Conservation (phyloP, 768 basidiomycete species). For the Calocybe gangraenosa region DNA sequence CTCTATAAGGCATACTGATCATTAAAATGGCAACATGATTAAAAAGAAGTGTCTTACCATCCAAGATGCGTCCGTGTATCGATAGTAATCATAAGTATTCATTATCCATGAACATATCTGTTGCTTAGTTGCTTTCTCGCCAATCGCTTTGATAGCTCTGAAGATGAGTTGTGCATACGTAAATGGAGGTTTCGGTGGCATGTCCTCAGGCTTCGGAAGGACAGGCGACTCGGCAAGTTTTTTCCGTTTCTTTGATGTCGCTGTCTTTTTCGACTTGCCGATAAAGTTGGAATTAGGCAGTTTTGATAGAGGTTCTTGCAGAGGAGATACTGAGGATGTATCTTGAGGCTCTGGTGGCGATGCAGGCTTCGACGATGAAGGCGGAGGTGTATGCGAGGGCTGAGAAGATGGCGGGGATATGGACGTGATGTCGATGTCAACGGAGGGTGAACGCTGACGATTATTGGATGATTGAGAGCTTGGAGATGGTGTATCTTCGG, state of each 20-base stretch:
- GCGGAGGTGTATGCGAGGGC: conserved; percentile 72
- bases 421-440: conserved; percentile 80
- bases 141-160: conserved; percentile 77
- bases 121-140: conserved; percentile 84
- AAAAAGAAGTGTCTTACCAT: conserved; percentile 49
- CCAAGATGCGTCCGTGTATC: conserved; percentile 85
- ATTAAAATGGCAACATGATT: background rate
- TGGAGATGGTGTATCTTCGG: conserved; percentile 78
- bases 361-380: conserved; percentile 37
- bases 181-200: conserved; percentile 83
- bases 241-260: conserved; percentile 69
- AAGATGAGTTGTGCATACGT: conserved; percentile 93
- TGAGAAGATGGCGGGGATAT: conserved; percentile 80
- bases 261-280: conserved; percentile 38
- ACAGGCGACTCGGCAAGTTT: conserved; percentile 37
- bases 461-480: conserved; percentile 71
- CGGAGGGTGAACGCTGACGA: conserved; percentile 70
- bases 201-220: conserved; percentile 53
- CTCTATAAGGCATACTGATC: conserved; percentile 45
- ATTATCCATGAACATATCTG: conserved; percentile 93
- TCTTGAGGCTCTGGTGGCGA: conserved; percentile 37
- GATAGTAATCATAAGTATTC: conserved; percentile 87
- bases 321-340: conserved; percentile 35
- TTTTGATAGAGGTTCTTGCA: conserved; percentile 32
- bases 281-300: conserved; percentile 64